These are phyloP conservation scores for Apiosordaria backusii DNA, from an alignment of 495 filamentous ascomycete genomes.

Conservation along the genomic window DNA sequence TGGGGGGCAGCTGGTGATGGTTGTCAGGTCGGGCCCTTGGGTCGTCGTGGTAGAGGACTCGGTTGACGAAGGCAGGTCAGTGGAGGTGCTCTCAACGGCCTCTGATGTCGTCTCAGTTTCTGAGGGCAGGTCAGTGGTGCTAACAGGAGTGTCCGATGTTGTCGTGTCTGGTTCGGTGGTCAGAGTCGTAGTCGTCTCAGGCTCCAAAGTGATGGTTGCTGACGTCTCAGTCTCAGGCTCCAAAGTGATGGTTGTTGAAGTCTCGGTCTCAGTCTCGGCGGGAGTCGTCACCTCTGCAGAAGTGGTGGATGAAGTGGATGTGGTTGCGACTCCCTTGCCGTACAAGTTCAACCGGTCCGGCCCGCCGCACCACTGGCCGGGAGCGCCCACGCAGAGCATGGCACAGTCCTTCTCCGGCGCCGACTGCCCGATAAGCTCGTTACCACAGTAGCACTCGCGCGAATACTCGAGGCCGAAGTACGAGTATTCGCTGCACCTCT, in stretches of 20 bases:
- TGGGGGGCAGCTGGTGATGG: neutral
- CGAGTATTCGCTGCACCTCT: constrained; percentile 21
- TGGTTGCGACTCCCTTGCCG: neutral
- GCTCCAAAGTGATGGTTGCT: neutral
- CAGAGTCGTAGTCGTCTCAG: neutral
- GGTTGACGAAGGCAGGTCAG: neutral
- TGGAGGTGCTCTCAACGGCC: neutral
- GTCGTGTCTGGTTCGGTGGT: neutral
- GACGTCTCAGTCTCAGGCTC: neutral
- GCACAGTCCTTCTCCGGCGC: constrained; percentile 11
- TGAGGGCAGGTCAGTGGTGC: neutral
- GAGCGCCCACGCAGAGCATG: constrained; percentile 11
- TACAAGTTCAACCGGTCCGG: constrained; percentile 13
- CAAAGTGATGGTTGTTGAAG: neutral
- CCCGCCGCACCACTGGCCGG: constrained; percentile 8
- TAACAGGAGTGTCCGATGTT: neutral
- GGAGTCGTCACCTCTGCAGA: neutral
- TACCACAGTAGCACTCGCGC: constrained; percentile 19
- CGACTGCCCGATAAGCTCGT: constrained; percentile 1
- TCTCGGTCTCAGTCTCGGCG: neutral
- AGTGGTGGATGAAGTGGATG: neutral
- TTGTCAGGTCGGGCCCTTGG: neutral
- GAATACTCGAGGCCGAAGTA: constrained; percentile 17
- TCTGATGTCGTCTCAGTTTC: no score
- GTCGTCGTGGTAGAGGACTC: neutral